These are phyloP conservation scores for Trichoderma guizhouense DNA, from an alignment of 2,329 filamentous ascomycete species.

Conservation along the genomic window DNA sequence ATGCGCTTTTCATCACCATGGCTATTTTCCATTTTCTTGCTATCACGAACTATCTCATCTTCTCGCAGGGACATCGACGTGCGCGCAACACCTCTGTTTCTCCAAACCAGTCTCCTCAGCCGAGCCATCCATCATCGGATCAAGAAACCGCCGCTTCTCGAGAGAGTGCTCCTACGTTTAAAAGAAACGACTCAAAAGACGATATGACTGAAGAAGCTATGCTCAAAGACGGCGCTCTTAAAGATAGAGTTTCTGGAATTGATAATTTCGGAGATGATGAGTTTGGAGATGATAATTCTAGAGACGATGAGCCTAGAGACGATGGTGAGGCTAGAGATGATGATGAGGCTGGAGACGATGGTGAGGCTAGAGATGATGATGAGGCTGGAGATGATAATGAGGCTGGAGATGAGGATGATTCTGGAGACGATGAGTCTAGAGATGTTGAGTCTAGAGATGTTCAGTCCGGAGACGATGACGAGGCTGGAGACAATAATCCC, in stretches of 20 bases:
- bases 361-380: background rate
- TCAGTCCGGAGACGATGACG: too few species aligned
- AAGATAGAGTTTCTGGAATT: background rate
- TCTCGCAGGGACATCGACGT: background rate
- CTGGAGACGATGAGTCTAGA: too few species aligned
- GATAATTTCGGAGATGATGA: background rate
- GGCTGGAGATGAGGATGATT: too few species aligned
- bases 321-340: background rate
- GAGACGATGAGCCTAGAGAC: background rate
- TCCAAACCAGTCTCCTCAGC: background rate
- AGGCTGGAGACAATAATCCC: background rate
- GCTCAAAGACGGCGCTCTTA: background rate
- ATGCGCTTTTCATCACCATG: background rate
- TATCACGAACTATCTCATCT: background rate
- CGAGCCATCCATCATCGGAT: background rate
- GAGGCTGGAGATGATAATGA: background rate
- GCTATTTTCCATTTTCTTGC: background rate
- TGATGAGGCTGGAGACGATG: too few species aligned
- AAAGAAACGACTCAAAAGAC: background rate
- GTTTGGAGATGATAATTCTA: background rate
- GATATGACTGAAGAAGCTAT: background rate
- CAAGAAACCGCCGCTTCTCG: background rate
- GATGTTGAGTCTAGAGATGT: background rate
- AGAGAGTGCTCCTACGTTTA: background rate
- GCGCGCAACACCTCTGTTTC: background rate